Conservation (phyloP, 1,139 yeast genomes). For the Geotrichum fermentans region DNA sequence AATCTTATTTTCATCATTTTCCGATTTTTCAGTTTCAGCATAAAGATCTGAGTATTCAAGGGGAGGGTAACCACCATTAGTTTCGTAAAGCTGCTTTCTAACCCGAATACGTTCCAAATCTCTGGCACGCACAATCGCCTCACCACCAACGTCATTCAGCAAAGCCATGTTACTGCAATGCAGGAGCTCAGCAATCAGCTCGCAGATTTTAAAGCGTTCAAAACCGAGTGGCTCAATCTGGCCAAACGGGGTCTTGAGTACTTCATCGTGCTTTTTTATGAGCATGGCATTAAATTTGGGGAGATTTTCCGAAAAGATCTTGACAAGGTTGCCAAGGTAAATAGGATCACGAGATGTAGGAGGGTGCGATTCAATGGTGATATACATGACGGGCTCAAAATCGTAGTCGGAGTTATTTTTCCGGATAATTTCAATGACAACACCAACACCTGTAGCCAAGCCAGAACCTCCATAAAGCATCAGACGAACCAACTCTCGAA, state of each 20-base stretch:
- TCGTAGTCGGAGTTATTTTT: slow-evolving; percentile 96
- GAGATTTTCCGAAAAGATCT: slow-evolving; percentile 71
- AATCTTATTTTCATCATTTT: neutral
- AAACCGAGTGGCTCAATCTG: slow-evolving; percentile 85
- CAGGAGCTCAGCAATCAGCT: slow-evolving; percentile 84
- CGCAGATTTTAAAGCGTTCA: slow-evolving; percentile 92
- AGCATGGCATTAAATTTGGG: slow-evolving; percentile 62
- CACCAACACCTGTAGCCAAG: slow-evolving; percentile 91
- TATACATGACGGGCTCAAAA: slow-evolving; percentile 78
- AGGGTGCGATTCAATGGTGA: slow-evolving; percentile 86
- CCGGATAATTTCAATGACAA: slow-evolving; percentile 88
- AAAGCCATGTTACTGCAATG: slow-evolving; percentile 97
- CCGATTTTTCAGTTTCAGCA: neutral
- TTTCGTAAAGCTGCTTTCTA: slow-evolving; percentile 34
- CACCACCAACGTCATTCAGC: slow-evolving; percentile 81
- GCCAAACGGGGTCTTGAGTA: slow-evolving; percentile 67
- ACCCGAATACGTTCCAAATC: slow-evolving; percentile 59
- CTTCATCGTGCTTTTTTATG: slow-evolving; percentile 34
- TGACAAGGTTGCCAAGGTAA: slow-evolving; percentile 80
- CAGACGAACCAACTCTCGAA: slow-evolving; percentile 59
- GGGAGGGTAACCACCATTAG: slow-evolving; percentile 10
- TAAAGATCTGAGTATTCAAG: neutral
- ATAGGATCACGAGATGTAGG: slow-evolving; percentile 95
- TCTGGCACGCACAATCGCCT: slow-evolving; percentile 66
- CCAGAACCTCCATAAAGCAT: slow-evolving; percentile 93